Conservation (phyloP, 495 filamentous ascomycete genomes). For the Aspergillus heteromorphus region DNA sequence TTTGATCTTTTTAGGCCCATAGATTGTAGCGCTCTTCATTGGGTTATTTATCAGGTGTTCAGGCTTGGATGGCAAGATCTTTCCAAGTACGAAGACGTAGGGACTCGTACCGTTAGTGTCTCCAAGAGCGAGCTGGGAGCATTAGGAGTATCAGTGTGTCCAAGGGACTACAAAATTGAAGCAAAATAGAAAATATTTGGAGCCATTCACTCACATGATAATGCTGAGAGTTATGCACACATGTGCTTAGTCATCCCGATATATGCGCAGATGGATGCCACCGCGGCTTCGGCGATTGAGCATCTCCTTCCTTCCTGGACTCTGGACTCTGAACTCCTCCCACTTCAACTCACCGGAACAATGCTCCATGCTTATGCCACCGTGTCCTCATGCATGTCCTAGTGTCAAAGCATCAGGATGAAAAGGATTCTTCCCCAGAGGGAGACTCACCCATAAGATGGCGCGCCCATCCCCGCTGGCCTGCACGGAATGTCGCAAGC, state of each 20-base stretch:
- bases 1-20: too few species aligned
- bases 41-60: too few species aligned
- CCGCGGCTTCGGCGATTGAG: background rate
- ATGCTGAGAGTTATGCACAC: background rate
- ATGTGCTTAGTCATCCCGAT: background rate
- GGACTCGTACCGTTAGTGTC: too few species aligned
- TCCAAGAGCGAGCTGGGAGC: too few species aligned
- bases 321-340: too few species aligned
- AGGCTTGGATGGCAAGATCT: too few species aligned
- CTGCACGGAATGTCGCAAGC: constrained; percentile 40
- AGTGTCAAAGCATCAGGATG: background rate
- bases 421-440: background rate
- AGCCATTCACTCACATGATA: too few species aligned
- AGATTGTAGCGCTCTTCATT: too few species aligned
- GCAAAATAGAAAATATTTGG: too few species aligned
- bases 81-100: too few species aligned
- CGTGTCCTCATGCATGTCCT: background rate
- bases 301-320: background rate
- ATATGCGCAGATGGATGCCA: background rate
- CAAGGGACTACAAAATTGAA: too few species aligned
- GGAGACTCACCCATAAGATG: background rate
- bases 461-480: constrained; percentile 22
- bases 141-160: too few species aligned
- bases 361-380: background rate
- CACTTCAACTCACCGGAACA: background rate